These are phyloP conservation scores for Whalleya microplaca DNA, from an alignment of 2,329 filamentous ascomycete genomes.

Conservation along the genomic window DNA sequence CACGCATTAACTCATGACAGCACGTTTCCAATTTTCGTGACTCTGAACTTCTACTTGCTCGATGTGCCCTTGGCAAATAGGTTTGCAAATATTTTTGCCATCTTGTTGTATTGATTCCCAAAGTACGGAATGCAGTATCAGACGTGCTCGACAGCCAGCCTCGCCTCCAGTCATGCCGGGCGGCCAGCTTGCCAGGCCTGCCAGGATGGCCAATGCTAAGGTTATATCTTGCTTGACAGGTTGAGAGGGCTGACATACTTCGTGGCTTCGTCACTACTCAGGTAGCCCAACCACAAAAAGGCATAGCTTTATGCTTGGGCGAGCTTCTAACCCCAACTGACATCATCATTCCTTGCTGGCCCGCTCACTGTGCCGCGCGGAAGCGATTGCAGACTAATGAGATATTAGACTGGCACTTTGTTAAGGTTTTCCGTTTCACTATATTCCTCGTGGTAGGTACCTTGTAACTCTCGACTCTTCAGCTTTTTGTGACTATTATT, in stretches of 20 bases:
- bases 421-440: constrained; percentile 14
- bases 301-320: constrained; percentile 14
- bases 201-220: background rate
- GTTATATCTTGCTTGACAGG: background rate
- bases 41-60: constrained; percentile 24
- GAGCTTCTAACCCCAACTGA: constrained; percentile 29
- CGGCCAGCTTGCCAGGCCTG: background rate
- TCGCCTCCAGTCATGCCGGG: background rate
- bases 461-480: constrained; percentile 12
- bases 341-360: constrained; percentile 31
- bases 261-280: constrained; percentile 13
- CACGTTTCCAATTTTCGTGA: constrained; percentile 19
- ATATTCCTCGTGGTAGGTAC: constrained; percentile 25
- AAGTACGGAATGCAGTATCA: background rate
- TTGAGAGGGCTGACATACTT: constrained; percentile 17
- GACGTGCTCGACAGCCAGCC: background rate
- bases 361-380: constrained; percentile 10
- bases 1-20: constrained; percentile 9
- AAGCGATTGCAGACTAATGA: background rate
- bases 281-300: background rate
- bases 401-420: constrained; percentile 8
- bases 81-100: too few relatives aligned
- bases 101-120: too few relatives aligned
- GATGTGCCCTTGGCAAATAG: background rate
- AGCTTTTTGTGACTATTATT: constrained; percentile 13